Percentiles rank a stretch among this genome's conserved stretches.
Evolutionary conservation across 192 early-diverging fungal genomes (phyloP).

Genomic region (Coemansia brasiliensis): DNA sequence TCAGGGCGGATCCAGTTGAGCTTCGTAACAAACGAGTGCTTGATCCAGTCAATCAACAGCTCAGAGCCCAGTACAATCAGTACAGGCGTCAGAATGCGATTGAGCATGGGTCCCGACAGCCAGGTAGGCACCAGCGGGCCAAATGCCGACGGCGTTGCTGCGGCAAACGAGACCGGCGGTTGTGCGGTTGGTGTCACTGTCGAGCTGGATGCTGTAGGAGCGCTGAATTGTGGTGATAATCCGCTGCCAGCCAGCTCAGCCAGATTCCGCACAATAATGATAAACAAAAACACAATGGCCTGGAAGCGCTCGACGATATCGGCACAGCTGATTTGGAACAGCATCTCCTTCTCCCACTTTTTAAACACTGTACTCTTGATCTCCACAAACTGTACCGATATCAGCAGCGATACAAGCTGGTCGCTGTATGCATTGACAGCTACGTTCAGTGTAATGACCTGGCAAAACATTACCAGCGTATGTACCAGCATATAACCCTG

Average conservation of each 20-base stretch:
- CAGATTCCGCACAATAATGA: slow-evolving; percentile 89
- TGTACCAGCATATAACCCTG: slow-evolving; percentile 86
- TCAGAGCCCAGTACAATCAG: slow-evolving; percentile 87
- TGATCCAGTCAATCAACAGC: slow-evolving; percentile 93
- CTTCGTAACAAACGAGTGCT: slow-evolving; percentile 98
- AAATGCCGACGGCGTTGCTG: slow-evolving; percentile 55
- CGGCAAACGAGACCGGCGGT: slow-evolving; percentile 38
- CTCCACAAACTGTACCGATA: slow-evolving; percentile 98
- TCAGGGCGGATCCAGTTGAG: slow-evolving; percentile 91
- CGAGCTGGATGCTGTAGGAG: slow-evolving; percentile 5
- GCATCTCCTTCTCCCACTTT: slow-evolving; percentile 92
- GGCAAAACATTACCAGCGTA: slow-evolving; percentile 89
- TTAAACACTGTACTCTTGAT: slow-evolving; percentile 98
- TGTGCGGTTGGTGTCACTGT: slow-evolving; percentile 31
- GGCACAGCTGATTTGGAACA: slow-evolving; percentile 92
- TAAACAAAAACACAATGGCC: slow-evolving; percentile 78
- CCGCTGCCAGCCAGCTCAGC: slow-evolving; percentile 71
- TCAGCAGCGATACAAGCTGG: slow-evolving; percentile 86
- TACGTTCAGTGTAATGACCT: slow-evolving; percentile 94
- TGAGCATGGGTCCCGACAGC: slow-evolving; percentile 63
- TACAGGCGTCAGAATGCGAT: slow-evolving; percentile 72
- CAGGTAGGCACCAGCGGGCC: slow-evolving; percentile 65
- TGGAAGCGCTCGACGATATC: slow-evolving; percentile 98
- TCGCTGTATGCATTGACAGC: slow-evolving; percentile 96
- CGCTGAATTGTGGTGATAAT: slow-evolving; percentile 56